phyloP scores from a whole-genome alignment of 1,284 basidiomycete genomes.

The Microstroma glucosiphilum region DNA sequence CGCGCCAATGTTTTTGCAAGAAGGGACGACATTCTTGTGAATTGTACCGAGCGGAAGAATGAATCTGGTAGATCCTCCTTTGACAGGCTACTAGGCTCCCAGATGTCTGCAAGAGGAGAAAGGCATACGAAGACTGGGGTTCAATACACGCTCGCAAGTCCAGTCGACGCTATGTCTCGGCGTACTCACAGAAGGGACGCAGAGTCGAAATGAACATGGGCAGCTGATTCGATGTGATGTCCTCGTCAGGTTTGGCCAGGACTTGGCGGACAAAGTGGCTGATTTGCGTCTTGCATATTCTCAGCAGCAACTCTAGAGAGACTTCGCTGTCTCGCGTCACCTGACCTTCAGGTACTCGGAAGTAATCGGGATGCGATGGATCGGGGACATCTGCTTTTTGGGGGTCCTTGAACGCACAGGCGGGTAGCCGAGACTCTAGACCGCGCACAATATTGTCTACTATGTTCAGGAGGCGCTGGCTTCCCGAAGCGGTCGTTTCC shows the following conservation, averaged over 20 bases:
- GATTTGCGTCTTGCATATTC: background rate
- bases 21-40: background rate
- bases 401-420: background rate
- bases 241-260: background rate
- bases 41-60: background rate
- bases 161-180: background rate
- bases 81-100: background rate
- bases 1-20: background rate
- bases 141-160: background rate
- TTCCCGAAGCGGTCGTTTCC: background rate
- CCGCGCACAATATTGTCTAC: background rate
- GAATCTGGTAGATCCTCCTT: background rate
- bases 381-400: background rate
- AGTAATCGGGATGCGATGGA: background rate
- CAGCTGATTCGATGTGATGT: background rate
- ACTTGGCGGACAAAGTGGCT: background rate
- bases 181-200: background rate
- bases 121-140: background rate
- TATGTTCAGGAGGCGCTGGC: background rate
- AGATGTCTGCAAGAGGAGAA: background rate
- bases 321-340: background rate
- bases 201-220: background rate
- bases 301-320: background rate
- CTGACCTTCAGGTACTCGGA: background rate
- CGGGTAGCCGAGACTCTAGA: background rate